Evolutionary conservation across 2,329 filamentous ascomycete species (phyloP).

Genomic region (Zymoseptoria pseudotritici): DNA sequence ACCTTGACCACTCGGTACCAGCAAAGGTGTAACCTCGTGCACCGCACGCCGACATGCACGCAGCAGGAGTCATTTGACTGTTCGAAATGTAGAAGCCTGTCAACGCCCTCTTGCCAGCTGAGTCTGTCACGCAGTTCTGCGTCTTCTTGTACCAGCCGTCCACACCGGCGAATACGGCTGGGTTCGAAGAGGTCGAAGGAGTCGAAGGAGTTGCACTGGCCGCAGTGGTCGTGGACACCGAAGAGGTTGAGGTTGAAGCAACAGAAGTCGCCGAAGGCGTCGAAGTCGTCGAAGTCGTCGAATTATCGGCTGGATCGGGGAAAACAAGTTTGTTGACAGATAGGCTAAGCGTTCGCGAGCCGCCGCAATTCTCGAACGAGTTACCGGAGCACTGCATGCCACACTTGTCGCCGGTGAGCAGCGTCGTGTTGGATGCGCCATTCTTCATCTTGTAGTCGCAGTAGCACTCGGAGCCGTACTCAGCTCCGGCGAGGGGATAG

Average conservation of each 20-base stretch:
- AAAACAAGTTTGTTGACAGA: constrained; percentile 14
- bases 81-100: background rate
- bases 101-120: background rate
- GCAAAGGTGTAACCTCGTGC: background rate
- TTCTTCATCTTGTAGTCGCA: constrained; percentile 5
- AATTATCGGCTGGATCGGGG: constrained; percentile 14
- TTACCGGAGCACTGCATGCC: constrained; percentile 24
- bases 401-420: constrained; percentile 18
- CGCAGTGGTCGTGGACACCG: background rate
- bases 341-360: constrained; percentile 1
- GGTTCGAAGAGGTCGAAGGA: background rate
- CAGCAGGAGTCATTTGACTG: background rate
- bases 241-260: background rate
- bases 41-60: background rate
- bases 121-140: background rate
- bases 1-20: background rate
- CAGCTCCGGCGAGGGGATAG: constrained; percentile 35
- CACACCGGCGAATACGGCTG: background rate
- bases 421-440: constrained; percentile 2
- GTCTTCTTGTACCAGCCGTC: background rate
- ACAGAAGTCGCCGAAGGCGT: background rate
- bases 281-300: background rate
- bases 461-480: constrained; percentile 34
- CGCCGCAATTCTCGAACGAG: constrained; percentile 23
- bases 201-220: background rate